Percentiles rank a stretch among this genome's conserved stretches.
phyloP scores from a whole-genome alignment of 306 rosid species.

The Acacia melanoxylon region DNA sequence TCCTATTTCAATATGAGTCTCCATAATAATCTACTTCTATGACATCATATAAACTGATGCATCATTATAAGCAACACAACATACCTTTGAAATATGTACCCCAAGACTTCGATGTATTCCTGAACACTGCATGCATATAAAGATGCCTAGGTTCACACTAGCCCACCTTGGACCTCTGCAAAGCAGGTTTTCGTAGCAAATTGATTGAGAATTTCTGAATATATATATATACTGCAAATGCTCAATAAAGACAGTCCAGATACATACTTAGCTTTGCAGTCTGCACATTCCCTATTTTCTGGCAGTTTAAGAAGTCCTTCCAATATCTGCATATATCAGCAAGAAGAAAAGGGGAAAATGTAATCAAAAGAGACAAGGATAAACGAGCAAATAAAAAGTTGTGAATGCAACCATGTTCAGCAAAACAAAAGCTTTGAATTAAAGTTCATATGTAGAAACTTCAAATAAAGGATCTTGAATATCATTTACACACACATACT shows the following conservation, averaged over 20 bases:
- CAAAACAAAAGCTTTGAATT: neutral
- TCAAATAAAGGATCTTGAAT: conserved; percentile 13
- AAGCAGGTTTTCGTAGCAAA: conserved; percentile 28
- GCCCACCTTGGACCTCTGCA: conserved; percentile 99
- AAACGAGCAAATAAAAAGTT: neutral
- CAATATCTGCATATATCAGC: conserved; percentile 47
- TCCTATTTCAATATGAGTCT: conserved; percentile 6
- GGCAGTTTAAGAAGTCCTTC: conserved; percentile 79
- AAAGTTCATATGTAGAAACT: conserved; percentile 5
- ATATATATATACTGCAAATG: neutral
- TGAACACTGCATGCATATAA: conserved; percentile 96
- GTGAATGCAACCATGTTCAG: conserved; percentile 9
- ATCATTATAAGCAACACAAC: conserved; percentile 6
- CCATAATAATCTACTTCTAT: neutral
- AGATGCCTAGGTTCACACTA: conserved; percentile 95
- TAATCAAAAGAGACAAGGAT: neutral
- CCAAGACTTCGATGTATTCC: conserved; percentile 98
- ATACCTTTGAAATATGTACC: conserved; percentile 93
- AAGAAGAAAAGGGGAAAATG: neutral
- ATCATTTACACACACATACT: neutral
- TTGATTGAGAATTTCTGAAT: conserved; percentile 1
- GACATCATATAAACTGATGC: neutral
- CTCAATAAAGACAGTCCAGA: conserved; percentile 2
- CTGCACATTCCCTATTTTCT: conserved; percentile 81
- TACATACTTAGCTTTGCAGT: conserved; percentile 79